Percentiles rank a stretch among this genome's conserved stretches.
Conservation (phyloP, 2,329 filamentous ascomycete genomes). For the Bipolaris zeicola region DNA sequence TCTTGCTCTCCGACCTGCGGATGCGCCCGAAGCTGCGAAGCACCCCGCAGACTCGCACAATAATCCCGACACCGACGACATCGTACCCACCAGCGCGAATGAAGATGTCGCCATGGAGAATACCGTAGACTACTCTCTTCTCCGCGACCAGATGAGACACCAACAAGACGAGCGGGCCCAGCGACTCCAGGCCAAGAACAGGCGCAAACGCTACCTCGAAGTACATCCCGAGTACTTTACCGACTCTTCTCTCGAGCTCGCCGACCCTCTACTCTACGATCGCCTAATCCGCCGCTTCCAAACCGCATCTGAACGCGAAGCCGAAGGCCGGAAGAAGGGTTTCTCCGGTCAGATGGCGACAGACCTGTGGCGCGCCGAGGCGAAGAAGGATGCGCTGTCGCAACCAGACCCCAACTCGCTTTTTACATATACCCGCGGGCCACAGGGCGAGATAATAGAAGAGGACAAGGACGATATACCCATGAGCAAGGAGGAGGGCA, state of each 20-base stretch:
- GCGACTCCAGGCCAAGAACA: conserved; percentile 69
- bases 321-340: conserved; percentile 73
- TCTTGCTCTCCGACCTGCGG: conserved; percentile 30
- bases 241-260: conserved; percentile 64
- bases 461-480: conserved; percentile 64
- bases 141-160: conserved; percentile 16
- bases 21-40: conserved; percentile 14
- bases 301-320: conserved; percentile 72
- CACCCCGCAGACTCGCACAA: conserved; percentile 4
- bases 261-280: conserved; percentile 81
- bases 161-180: conserved; percentile 27
- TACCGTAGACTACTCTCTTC: conserved; percentile 20
- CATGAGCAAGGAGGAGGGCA: conserved; percentile 68
- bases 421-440: conserved; percentile 57
- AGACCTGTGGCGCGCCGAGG: conserved; percentile 76
- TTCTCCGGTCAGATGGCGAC: conserved; percentile 80
- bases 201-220: conserved; percentile 76
- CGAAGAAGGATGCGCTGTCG: conserved; percentile 69
- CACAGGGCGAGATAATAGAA: conserved; percentile 61
- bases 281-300: conserved; percentile 78
- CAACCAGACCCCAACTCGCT: conserved; percentile 58
- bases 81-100: conserved; percentile 4
- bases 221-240: conserved; percentile 74
- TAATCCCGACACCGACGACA: conserved; percentile 6
- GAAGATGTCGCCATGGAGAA: conserved; percentile 23